Conservation (phyloP, 257 asterid species). For the Nicotiana obtusifolia region DNA sequence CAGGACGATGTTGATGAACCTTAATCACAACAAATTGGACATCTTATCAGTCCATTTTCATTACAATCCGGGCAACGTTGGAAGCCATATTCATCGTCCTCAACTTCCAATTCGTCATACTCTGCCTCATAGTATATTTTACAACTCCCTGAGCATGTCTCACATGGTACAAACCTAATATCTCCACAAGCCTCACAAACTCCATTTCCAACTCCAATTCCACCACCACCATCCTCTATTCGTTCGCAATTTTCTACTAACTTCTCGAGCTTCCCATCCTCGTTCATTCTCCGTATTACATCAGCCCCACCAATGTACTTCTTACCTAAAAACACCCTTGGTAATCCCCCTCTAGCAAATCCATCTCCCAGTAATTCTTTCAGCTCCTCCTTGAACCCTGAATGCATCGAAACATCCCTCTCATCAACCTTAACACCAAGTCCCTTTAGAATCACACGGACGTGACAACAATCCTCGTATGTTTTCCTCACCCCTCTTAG, state of each 20-base stretch:
- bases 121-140: conserved; percentile 58
- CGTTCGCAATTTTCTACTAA: conserved; percentile 52
- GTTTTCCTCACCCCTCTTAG: conserved; percentile 88
- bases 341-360: conserved; percentile 38
- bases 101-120: conserved; percentile 20
- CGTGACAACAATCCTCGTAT: conserved; percentile 83
- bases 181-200: conserved; percentile 84
- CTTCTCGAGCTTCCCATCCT: conserved; percentile 70
- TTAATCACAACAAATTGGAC: conserved; percentile 56
- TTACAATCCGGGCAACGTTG: conserved; percentile 65
- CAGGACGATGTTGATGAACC: not conserved
- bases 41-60: conserved; percentile 59
- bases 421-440: conserved; percentile 74
- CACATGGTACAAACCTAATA: conserved; percentile 78
- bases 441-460: conserved; percentile 63
- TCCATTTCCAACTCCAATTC: not conserved
- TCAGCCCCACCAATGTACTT: conserved; percentile 76
- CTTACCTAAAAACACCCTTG: conserved; percentile 58
- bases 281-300: conserved; percentile 59
- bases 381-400: conserved; percentile 80
- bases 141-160: conserved; percentile 88
- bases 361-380: conserved; percentile 56
- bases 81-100: conserved; percentile 36
- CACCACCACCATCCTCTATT: conserved; percentile 28
- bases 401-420: conserved; percentile 88